Percentiles rank a stretch among this genome's conserved stretches.
These are phyloP conservation scores for Pluteus cervinus DNA, from an alignment of 768 basidiomycete genomes.

Conservation along the genomic window DNA sequence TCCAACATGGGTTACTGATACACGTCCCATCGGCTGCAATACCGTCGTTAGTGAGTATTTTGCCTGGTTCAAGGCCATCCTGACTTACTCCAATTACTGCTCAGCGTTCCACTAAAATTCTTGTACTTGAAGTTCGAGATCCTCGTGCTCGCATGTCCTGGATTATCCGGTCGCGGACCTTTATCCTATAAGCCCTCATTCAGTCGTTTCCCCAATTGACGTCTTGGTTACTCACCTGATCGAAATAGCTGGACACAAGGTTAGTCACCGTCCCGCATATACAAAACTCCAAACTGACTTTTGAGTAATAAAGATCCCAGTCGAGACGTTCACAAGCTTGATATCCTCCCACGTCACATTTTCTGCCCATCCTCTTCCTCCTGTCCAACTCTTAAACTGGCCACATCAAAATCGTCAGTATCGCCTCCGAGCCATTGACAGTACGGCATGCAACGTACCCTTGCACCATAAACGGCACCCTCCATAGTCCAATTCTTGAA, in stretches of 20 bases:
- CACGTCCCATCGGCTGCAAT: slow-evolving; percentile 31
- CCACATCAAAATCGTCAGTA: slow-evolving; percentile 3
- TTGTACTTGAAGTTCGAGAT: slow-evolving; percentile 29
- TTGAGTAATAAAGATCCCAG: slow-evolving; percentile 41
- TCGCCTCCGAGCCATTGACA: not conserved
- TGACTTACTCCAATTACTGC: slow-evolving; percentile 30
- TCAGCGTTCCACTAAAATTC: slow-evolving; percentile 28
- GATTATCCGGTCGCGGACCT: slow-evolving; percentile 24
- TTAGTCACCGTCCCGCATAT: not conserved
- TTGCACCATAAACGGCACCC: slow-evolving; percentile 40
- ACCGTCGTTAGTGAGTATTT: too few species aligned
- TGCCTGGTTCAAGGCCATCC: not conserved
- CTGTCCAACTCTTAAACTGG: slow-evolving; percentile 44
- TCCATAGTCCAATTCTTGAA: slow-evolving; percentile 46
- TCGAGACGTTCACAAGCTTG: slow-evolving; percentile 35
- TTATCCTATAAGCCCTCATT: slow-evolving; percentile 19
- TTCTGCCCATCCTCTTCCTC: slow-evolving; percentile 39
- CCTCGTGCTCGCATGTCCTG: slow-evolving; percentile 26
- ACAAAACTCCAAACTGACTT: slow-evolving; percentile 19
- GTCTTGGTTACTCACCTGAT: slow-evolving; percentile 25
- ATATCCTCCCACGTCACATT: slow-evolving; percentile 45
- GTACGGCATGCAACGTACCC: slow-evolving; percentile 18
- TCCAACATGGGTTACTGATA: slow-evolving; percentile 34
- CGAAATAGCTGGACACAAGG: slow-evolving; percentile 41
- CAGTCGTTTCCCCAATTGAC: not conserved